Conservation (phyloP, 1,284 basidiomycete genomes). For the Ganoderma boninense region DNA sequence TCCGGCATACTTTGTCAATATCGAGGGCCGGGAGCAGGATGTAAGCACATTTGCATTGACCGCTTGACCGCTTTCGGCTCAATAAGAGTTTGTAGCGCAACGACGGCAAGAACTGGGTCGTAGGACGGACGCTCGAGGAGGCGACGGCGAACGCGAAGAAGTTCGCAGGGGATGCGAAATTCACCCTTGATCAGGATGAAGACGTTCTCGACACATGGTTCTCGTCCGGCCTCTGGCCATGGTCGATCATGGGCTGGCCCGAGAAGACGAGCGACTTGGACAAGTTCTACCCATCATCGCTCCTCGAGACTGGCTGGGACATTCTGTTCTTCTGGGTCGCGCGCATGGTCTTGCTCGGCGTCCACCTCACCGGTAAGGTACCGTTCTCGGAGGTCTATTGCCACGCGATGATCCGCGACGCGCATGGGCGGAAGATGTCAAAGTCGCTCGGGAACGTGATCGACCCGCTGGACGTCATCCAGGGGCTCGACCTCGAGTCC, state of each 20-base stretch:
- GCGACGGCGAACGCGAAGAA: slow-evolving; percentile 82
- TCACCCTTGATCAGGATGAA: slow-evolving; percentile 91
- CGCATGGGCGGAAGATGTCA: slow-evolving; percentile 98
- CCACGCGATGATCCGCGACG: slow-evolving; percentile 99
- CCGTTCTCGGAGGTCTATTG: slow-evolving; percentile 99
- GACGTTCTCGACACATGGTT: slow-evolving; percentile 99
- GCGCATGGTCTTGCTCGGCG: slow-evolving; percentile 95
- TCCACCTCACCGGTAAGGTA: slow-evolving; percentile 89
- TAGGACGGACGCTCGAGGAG: slow-evolving; percentile 84
- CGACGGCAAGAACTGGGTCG: slow-evolving; percentile 90
- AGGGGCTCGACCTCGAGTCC: slow-evolving; percentile 84
- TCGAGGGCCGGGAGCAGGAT: slow-evolving; percentile 84
- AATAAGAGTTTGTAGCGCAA: slow-evolving; percentile 52
- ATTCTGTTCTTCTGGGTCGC: slow-evolving; percentile 99
- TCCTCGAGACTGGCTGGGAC: slow-evolving; percentile 99
- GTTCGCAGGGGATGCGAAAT: slow-evolving; percentile 77
- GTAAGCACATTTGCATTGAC: slow-evolving; percentile 50
- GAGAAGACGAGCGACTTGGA: slow-evolving; percentile 75
- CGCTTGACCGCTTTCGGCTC: not conserved
- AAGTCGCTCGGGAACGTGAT: slow-evolving; percentile 99
- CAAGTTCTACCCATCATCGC: slow-evolving; percentile 87
- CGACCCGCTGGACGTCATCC: slow-evolving; percentile 96
- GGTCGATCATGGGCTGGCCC: slow-evolving; percentile 98
- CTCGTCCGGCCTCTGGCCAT: slow-evolving; percentile 98
- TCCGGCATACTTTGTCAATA: slow-evolving; percentile 93